Evolutionary conservation across 495 filamentous ascomycete species (phyloP).

Genomic region (Tuber borchii): DNA sequence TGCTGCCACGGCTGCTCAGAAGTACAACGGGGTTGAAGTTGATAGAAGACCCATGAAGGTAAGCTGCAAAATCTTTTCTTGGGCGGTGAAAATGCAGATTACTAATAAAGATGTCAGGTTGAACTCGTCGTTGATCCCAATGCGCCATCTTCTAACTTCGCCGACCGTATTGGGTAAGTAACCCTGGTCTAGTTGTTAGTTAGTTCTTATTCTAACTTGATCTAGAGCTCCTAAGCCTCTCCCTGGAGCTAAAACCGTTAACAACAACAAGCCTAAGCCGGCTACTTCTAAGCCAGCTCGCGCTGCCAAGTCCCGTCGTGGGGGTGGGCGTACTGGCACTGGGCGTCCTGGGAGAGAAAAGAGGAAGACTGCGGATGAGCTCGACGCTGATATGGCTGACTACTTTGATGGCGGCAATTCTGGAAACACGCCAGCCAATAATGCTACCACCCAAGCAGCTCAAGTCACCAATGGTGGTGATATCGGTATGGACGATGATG

Average conservation of each 20-base stretch:
- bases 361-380: constrained; percentile 80
- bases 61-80: constrained; percentile 19
- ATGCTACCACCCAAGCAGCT: constrained; percentile 44
- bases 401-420: constrained; percentile 58
- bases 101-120: constrained; percentile 54
- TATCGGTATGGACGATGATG: constrained; percentile 48
- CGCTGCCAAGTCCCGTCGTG: constrained; percentile 48
- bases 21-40: constrained; percentile 79
- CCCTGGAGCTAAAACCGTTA: constrained; percentile 1
- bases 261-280: constrained; percentile 61
- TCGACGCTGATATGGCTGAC: constrained; percentile 90
- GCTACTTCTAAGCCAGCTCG: constrained; percentile 51
- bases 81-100: not conserved
- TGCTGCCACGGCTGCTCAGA: constrained; percentile 70
- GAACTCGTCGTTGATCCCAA: constrained; percentile 78
- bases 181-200: not conserved
- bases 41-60: constrained; percentile 90
- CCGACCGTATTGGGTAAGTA: constrained; percentile 73
- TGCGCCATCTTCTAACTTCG: constrained; percentile 59
- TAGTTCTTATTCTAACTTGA: constrained; percentile 37
- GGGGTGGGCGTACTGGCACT: constrained; percentile 52
- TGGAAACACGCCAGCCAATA: constrained; percentile 41
- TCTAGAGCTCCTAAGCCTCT: constrained; percentile 58
- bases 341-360: constrained; percentile 46
- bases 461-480: constrained; percentile 47